Evolutionary conservation across 2,329 filamentous ascomycete species (phyloP), one percentile per base, ranked within the genome.

Genomic region (Pezicula radicicola): DNA sequence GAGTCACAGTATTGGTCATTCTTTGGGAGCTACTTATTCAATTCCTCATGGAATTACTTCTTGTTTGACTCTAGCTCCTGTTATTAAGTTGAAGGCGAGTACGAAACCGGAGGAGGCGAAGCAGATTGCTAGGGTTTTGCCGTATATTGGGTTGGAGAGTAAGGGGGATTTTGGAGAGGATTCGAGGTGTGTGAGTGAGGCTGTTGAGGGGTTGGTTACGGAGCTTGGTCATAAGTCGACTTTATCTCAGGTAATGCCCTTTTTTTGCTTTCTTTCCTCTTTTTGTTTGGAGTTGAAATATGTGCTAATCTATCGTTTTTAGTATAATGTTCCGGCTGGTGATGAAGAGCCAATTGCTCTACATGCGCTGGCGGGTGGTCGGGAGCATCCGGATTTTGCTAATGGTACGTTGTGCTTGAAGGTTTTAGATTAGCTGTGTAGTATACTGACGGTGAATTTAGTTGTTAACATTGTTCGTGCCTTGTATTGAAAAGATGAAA

Each of bases 1-100:
- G 2, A 69, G 63, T 3, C 75, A 78, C 51, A 64, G 66, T 0
- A 56, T 78, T 46, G 74, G 75, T 0, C 80, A 82, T 57, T 78
- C 79, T 0, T 64, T 83, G 3, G 79, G 79, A 0, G 73, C 69
- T 2, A 79, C 79, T 0, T 83, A 81, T 55, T 62, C 68, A 0
- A 82, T 83, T 37, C 79, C 79, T 1, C 79, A 83, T 55, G 79
- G 79, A 0, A 74, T 80, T 43, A 83, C 79, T 0, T 75, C 71
- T 2, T 81, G 78, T 58, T 59, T 83, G 44, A 80, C 78, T 0
- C 68, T 83, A 0, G 75, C 76, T 0, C 75, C 77, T 50, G 79
- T 81, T 0, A 72, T 81, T 4, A 77, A 75, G 62, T 64, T 81
- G 18, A 81, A 80, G 56, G 75, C 77, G 0, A 55, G 66, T 42